Evolutionary conservation across 2,329 filamentous ascomycete species (phyloP).

Genomic region (Penicillium sp.): DNA sequence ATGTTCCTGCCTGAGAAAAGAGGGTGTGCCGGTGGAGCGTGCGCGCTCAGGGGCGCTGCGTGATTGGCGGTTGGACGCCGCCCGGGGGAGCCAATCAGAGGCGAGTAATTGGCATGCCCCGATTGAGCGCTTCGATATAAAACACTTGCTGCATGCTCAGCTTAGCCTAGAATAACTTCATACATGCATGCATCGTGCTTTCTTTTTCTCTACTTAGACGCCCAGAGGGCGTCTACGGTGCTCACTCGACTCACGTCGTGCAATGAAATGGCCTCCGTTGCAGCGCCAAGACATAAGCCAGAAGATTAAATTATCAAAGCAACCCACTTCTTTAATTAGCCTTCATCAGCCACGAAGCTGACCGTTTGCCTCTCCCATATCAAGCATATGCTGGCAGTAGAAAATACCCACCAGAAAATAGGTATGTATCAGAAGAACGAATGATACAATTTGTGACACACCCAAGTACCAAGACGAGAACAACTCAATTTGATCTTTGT

Average conservation of each 20-base stretch:
- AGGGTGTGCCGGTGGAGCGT: conserved; percentile 7
- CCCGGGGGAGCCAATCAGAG: conserved; percentile 5
- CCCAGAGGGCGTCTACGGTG: too few relatives aligned
- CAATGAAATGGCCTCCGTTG: background rate
- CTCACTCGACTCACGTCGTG: too few relatives aligned
- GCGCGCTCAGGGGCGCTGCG: background rate
- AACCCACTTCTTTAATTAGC: background rate
- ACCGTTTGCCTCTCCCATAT: too few relatives aligned
- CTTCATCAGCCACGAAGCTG: conserved; percentile 8
- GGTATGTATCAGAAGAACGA: background rate
- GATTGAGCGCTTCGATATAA: too few relatives aligned
- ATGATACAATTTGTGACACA: background rate
- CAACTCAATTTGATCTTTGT: too few relatives aligned
- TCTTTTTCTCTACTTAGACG: too few relatives aligned
- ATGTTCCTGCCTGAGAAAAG: conserved; percentile 15
- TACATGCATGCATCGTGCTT: too few relatives aligned
- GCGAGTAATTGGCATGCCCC: background rate
- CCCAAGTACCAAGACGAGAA: too few relatives aligned
- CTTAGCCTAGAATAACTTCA: too few relatives aligned
- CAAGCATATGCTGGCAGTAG: background rate
- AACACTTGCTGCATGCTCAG: too few relatives aligned
- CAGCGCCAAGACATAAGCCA: background rate
- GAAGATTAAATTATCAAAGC: background rate
- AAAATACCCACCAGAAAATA: too few relatives aligned
- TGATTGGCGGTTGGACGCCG: background rate